These are phyloP conservation scores for Xylariaceae sp. DNA, from an alignment of 2,329 filamentous ascomycete species.

Conservation along the genomic window DNA sequence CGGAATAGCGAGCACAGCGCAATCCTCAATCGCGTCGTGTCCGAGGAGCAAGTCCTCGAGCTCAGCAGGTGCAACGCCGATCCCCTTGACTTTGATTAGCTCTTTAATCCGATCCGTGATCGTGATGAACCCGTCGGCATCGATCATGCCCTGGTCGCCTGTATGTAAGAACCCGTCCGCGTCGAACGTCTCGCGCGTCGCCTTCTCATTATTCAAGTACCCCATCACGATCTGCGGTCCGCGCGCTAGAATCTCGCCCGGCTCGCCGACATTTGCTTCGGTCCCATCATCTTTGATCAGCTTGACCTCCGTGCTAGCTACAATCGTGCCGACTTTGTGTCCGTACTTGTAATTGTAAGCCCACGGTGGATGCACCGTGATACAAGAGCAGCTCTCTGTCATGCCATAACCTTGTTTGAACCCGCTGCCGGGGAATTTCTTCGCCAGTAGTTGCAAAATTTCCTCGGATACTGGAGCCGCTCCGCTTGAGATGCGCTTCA, in stretches of 20 bases:
- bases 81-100: constrained; percentile 65
- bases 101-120: constrained; percentile 63
- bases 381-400: constrained; percentile 62
- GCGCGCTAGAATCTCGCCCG: constrained; percentile 45
- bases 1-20: constrained; percentile 49
- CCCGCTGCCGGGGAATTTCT: constrained; percentile 54
- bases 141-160: constrained; percentile 53
- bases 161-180: constrained; percentile 46
- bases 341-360: constrained; percentile 56
- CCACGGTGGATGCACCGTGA: constrained; percentile 56
- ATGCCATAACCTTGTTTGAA: constrained; percentile 67
- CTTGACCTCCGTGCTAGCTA: constrained; percentile 57
- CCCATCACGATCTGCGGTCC: constrained; percentile 49
- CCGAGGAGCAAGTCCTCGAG: constrained; percentile 60
- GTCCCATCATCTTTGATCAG: constrained; percentile 50
- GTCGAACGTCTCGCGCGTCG: constrained; percentile 35
- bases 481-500: constrained; percentile 55
- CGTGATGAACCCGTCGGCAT: constrained; percentile 51
- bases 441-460: constrained; percentile 52
- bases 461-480: constrained; percentile 56
- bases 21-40: constrained; percentile 53
- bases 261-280: constrained; percentile 48
- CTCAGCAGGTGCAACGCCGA: constrained; percentile 59
- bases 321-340: constrained; percentile 51
- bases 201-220: constrained; percentile 40